Evolutionary conservation across 2,329 filamentous ascomycete genomes (phyloP), one percentile per base, ranked within the genome.

Genomic region (Onygenales sp.): DNA sequence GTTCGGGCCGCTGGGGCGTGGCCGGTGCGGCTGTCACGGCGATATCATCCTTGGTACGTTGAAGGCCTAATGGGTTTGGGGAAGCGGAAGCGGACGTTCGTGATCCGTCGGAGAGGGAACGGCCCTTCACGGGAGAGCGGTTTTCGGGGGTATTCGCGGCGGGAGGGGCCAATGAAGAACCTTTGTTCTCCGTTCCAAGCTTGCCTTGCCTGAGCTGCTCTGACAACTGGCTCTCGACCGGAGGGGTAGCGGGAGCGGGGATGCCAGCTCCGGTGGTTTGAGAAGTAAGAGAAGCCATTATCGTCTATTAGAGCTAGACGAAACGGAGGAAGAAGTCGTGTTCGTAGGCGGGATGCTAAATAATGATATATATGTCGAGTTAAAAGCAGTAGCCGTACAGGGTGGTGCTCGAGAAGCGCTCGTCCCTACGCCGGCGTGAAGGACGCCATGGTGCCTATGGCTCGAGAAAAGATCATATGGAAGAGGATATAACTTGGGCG

Each of bases 1-100:
- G 79, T 43, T 81, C 80, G 49, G 84, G 77, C 57, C 86, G 80
- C 55, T 83, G 79, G n/a, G 89, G 88, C 6, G 88, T 94, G 47
- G 79, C 79, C n/a, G 86, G 85, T 36, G 69, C 68, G 10, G 65
- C 62, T 43, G 72, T 68, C 53, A 86, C 72, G 52, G 74, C 75
- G 63, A 76, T 83, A 63, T 88, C 85, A 70, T 88, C 84, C 66
- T 86, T 86, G 54, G 77, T 75, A 47, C 76, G 72, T 13, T 77
- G 73, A 42, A 77, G 67, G n/a, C 78, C 74, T 52, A 79, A 75
- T 52, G 80, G 67, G 49, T 82, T 77, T 42, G 83, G 80, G 39
- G 83, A 82, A 3, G 82, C 77, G 4, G 79, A 82, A 14, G 83
- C 69, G 58, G 77, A 74, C 27, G 74, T 74, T 56, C 78, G 80